Conservation (phyloP, 2,329 filamentous ascomycete species). For the Magnaporthiopsis rhizophila region DNA sequence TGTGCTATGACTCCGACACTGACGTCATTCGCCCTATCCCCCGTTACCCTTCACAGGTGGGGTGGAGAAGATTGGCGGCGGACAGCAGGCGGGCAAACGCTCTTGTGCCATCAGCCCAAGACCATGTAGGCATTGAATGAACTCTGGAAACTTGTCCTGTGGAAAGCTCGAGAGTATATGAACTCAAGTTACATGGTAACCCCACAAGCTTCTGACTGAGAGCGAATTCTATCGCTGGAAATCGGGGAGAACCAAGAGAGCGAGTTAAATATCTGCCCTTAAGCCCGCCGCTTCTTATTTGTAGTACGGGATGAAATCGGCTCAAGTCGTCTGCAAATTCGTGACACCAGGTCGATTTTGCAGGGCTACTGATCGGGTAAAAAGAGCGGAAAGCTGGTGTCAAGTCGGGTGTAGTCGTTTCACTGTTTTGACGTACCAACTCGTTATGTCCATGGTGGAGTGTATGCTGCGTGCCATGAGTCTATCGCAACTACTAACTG, state of each 20-base stretch:
- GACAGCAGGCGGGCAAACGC: no score
- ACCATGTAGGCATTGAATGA: no score
- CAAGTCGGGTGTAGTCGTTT: neutral
- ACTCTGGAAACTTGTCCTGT: no score
- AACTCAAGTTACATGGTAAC: neutral
- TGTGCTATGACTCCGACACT: neutral
- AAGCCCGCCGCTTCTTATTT: no score
- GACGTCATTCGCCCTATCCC: neutral
- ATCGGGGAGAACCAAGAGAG: neutral
- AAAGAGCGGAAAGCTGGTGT: neutral
- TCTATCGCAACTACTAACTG: neutral
- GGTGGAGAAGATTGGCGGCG: no score
- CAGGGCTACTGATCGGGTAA: neutral
- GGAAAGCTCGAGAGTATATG: neutral
- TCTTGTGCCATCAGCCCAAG: neutral
- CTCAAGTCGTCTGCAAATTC: neutral
- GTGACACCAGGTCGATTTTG: neutral
- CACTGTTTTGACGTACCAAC: no score
- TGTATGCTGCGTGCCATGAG: neutral
- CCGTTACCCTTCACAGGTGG: no score
- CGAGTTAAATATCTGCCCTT: neutral
- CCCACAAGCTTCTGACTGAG: neutral
- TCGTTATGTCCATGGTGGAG: no score
- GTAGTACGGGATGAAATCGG: neutral
- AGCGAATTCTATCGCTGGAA: no score